These are phyloP conservation scores for Aspergillus sp. DNA, from an alignment of 2,329 filamentous ascomycete genomes.

Conservation along the genomic window DNA sequence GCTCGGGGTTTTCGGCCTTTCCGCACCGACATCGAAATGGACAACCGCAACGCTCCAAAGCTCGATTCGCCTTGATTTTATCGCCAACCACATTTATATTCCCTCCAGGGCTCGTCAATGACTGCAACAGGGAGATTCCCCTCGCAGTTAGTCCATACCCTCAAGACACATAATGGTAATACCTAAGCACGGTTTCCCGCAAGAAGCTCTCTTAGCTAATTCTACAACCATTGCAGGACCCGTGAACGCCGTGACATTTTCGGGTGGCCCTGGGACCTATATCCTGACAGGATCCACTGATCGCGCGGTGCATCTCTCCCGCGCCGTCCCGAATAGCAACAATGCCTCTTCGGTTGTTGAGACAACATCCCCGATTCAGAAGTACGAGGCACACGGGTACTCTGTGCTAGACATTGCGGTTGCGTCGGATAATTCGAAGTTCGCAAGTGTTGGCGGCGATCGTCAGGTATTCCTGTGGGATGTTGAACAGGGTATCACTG, in stretches of 20 bases:
- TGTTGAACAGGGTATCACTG: conserved; percentile 74
- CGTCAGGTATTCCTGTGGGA: conserved; percentile 93
- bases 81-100: not conserved
- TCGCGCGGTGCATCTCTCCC: conserved; percentile 82
- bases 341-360: conserved; percentile 32
- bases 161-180: conserved; percentile 47
- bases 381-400: conserved; percentile 87
- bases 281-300: conserved; percentile 85
- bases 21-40: not conserved
- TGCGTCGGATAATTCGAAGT: conserved; percentile 72
- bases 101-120: conserved; percentile 20
- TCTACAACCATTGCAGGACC: conserved; percentile 54
- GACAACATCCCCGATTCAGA: conserved; percentile 69
- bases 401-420: conserved; percentile 82
- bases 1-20: not conserved
- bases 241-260: conserved; percentile 72
- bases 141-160: conserved; percentile 40
- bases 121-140: conserved; percentile 36
- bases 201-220: not conserved
- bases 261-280: conserved; percentile 70
- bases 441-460: conserved; percentile 86
- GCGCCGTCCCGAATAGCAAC: conserved; percentile 50
- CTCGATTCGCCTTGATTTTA: not conserved
- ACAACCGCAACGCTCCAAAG: not conserved
- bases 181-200: not conserved